These are phyloP conservation scores for Entophlyctis luteolus DNA, from an alignment of 192 early-diverging fungal species.

Conservation along the genomic window DNA sequence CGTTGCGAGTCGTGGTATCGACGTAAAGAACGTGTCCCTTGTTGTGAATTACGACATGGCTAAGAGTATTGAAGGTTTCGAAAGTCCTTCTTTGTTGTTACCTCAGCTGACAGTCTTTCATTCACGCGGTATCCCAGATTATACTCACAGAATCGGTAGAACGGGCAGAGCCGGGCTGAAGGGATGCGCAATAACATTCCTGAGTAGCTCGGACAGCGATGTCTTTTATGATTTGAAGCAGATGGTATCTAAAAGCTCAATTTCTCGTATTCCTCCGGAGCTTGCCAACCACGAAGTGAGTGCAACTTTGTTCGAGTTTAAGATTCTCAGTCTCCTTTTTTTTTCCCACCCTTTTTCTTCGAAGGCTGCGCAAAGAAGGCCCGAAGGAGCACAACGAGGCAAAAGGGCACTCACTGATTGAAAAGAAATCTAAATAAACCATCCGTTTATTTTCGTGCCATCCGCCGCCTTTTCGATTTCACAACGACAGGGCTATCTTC, in stretches of 20 bases:
- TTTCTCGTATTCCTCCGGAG: constrained; percentile 79
- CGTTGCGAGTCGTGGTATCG: constrained; percentile 98
- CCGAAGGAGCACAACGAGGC: constrained; percentile 4
- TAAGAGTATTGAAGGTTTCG: constrained; percentile 85
- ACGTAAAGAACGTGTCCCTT: constrained; percentile 86
- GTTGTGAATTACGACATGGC: constrained; percentile 99
- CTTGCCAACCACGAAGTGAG: constrained; percentile 48
- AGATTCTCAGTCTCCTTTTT: background rate
- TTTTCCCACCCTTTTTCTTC: background rate
- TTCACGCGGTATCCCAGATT: constrained; percentile 52
- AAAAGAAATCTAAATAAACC: no score
- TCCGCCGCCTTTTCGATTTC: background rate
- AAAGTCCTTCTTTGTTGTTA: constrained; percentile 19
- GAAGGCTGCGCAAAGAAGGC: constrained; percentile 20
- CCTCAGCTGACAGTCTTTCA: background rate
- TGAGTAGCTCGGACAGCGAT: constrained; percentile 76
- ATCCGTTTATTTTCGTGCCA: background rate
- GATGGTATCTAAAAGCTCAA: constrained; percentile 68
- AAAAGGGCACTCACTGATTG: constrained; percentile 20
- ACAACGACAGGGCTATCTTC: background rate
- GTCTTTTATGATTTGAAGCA: constrained; percentile 82
- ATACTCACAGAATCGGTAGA: constrained; percentile 97
- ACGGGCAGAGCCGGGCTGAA: constrained; percentile 94
- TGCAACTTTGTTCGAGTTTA: background rate
- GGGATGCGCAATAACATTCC: constrained; percentile 87